Evolutionary conservation across 192 early-diverging fungal species (phyloP), one percentile per base, ranked within the genome.

Genomic region (Pilobolus umbonatus): DNA sequence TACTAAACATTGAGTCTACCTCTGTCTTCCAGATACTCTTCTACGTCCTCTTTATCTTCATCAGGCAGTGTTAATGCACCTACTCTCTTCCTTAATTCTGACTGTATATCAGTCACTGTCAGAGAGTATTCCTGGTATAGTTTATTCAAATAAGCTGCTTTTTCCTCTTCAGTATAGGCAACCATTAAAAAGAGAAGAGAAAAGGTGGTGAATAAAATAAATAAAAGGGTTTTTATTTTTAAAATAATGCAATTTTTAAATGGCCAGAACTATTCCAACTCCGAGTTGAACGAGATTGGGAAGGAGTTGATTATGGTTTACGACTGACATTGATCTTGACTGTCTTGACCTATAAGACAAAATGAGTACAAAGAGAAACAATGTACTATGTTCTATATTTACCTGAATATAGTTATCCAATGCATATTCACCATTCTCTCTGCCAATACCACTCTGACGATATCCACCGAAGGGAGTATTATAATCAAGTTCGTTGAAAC

Each of bases 401-500:
- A 76, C 58, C 35, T 72, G 73, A 19, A 50, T 66, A 50, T 74
- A 83, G 56, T 79, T 74, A 25, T 68, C 57, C 58, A 80, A 58
- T 19, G 78, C 74, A 45, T 80, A 80, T 19, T 78, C 67, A 55
- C 82, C 82, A 17, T 75, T 67, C 26, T 85, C 83, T 47, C 82
- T 70, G 25, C 83, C 83, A 57, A 82, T 74, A 11, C 90, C 90
- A 40, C 71, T 75, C 63, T 86, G 65, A 67, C 85, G 87, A 58
- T 71, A 85, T 14, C 90, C 90, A 38, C 90, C 90, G 65, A 91
- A 92, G 34, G 55, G 63, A 25, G 56, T 62, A n/a, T 55, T 31
- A 30, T 36, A 38, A 44, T 55, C 40, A 5, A 68, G 57, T 43
- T 46, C 43, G 15, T 62, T 52, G 44, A 47, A 64, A 38, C 62